These are phyloP conservation scores for Zanthoxylum bungeanum DNA, from an alignment of 345 rosid genomes.

Conservation along the genomic window DNA sequence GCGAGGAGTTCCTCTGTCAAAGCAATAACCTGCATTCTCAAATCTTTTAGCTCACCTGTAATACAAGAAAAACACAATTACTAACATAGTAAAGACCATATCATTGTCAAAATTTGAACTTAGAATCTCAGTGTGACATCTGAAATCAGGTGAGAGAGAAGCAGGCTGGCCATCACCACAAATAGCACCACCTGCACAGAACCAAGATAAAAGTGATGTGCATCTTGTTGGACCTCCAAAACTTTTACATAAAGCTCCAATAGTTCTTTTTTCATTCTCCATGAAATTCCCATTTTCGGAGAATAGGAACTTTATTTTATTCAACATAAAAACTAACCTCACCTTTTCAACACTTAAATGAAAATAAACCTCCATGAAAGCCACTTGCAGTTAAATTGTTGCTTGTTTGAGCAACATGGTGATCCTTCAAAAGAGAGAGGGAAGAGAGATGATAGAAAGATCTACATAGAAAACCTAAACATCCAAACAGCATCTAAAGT, in stretches of 20 bases:
- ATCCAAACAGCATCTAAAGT: too few species aligned
- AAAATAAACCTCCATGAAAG: conserved; percentile 45
- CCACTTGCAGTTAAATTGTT: conserved; percentile 59
- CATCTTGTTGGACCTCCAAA: conserved; percentile 45
- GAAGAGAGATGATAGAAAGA: conserved; percentile 42
- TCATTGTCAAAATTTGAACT: conserved; percentile 45
- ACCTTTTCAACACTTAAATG: conserved; percentile 56
- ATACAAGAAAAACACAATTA: conserved; percentile 8
- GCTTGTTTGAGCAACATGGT: conserved; percentile 59
- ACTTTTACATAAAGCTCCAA: conserved; percentile 37
- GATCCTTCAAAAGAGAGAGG: conserved; percentile 65
- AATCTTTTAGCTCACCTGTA: conserved; percentile 26
- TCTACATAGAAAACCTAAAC: conserved; percentile 39
- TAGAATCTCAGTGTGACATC: conserved; percentile 71
- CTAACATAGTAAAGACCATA: conserved; percentile 24
- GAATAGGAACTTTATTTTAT: conserved; percentile 27
- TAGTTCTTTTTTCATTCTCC: conserved; percentile 28
- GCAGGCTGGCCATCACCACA: conserved; percentile 73
- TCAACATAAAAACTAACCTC: conserved; percentile 44
- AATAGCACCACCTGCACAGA: conserved; percentile 87
- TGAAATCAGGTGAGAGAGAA: conserved; percentile 71
- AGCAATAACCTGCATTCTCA: conserved; percentile 66
- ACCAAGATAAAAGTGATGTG: conserved; percentile 82
- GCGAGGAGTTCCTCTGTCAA: conserved; percentile 90
- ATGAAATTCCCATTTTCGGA: conserved; percentile 30